Conservation (phyloP, 805 yeast species). For the Zygotorulaspora danielsina region DNA sequence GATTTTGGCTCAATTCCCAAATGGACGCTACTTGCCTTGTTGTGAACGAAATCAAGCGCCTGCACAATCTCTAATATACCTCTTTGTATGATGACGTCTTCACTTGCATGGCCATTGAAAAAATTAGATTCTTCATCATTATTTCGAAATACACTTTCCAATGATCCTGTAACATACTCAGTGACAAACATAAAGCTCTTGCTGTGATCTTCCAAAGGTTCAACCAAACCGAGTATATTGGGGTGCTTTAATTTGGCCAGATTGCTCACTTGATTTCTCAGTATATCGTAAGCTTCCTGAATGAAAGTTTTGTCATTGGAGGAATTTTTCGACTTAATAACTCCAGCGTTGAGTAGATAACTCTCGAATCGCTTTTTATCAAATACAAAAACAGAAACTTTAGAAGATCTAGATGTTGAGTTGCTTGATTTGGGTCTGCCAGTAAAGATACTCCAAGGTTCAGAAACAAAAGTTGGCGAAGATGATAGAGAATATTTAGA, state of each 20-base stretch:
- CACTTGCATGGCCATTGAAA: slow-evolving; percentile 46
- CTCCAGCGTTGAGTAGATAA: slow-evolving; percentile 47
- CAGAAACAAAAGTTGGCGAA: slow-evolving; percentile 66
- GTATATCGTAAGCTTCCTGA: slow-evolving; percentile 60
- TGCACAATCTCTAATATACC: slow-evolving; percentile 76
- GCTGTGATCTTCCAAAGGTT: slow-evolving; percentile 85
- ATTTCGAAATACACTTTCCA: slow-evolving; percentile 42
- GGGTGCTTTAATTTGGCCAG: slow-evolving; percentile 87
- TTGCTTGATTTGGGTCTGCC: slow-evolving; percentile 69
- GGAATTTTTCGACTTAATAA: slow-evolving; percentile 41
- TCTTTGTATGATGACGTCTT: slow-evolving; percentile 70
- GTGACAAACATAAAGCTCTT: slow-evolving; percentile 76
- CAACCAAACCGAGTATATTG: slow-evolving; percentile 72
- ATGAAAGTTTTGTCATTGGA: slow-evolving; percentile 42
- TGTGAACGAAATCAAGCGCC: slow-evolving; percentile 79
- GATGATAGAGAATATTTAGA: slow-evolving; percentile 64
- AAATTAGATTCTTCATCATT: slow-evolving; percentile 29
- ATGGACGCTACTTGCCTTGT: slow-evolving; percentile 69
- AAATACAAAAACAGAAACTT: slow-evolving; percentile 80
- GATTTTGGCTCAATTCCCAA: slow-evolving; percentile 74
- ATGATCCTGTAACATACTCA: slow-evolving; percentile 63
- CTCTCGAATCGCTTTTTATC: slow-evolving; percentile 74
- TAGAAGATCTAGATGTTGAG: slow-evolving; percentile 28
- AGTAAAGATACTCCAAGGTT: slow-evolving; percentile 81
- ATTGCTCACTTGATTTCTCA: slow-evolving; percentile 64